A percentile compares a stretch with the other conserved stretches of the same genome.
Evolutionary conservation across 2,329 filamentous ascomycete genomes (phyloP).

Genomic region (Boeremia lycopersici): DNA sequence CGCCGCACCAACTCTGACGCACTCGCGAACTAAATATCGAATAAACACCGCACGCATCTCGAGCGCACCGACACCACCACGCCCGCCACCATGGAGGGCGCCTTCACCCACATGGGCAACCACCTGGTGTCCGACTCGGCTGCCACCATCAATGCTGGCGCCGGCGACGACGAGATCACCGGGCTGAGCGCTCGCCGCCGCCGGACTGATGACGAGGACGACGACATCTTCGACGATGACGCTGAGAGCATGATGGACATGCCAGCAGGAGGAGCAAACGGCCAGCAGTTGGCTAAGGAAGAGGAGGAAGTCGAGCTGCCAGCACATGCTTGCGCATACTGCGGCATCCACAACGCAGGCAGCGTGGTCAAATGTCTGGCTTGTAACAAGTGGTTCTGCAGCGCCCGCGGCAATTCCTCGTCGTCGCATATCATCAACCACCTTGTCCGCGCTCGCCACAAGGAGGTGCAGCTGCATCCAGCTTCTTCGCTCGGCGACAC

Average conservation of each 20-base stretch:
- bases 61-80: slow-evolving; percentile 15
- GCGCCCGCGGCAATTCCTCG: slow-evolving; percentile 91
- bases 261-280: slow-evolving; percentile 76
- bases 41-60: slow-evolving; percentile 12
- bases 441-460: slow-evolving; percentile 93
- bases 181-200: slow-evolving; percentile 72
- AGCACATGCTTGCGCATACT: slow-evolving; percentile 90
- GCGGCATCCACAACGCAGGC: slow-evolving; percentile 93
- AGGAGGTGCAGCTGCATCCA: slow-evolving; percentile 97
- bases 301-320: slow-evolving; percentile 88
- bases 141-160: slow-evolving; percentile 85
- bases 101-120: slow-evolving; percentile 87
- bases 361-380: slow-evolving; percentile 95
- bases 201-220: slow-evolving; percentile 85
- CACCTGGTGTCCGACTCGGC: slow-evolving; percentile 84
- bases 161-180: slow-evolving; percentile 84
- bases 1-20: slow-evolving; percentile 14
- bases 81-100: slow-evolving; percentile 71
- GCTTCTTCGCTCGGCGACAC: slow-evolving; percentile 93
- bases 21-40: slow-evolving; percentile 14
- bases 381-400: slow-evolving; percentile 99
- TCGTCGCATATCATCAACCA: slow-evolving; percentile 99
- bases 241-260: slow-evolving; percentile 77
- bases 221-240: slow-evolving; percentile 79
- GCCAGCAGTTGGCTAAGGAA: slow-evolving; percentile 56